Base-by-base conservation (phyloP, 768 basidiomycete species). In the Phylloporus sp. region DNA sequence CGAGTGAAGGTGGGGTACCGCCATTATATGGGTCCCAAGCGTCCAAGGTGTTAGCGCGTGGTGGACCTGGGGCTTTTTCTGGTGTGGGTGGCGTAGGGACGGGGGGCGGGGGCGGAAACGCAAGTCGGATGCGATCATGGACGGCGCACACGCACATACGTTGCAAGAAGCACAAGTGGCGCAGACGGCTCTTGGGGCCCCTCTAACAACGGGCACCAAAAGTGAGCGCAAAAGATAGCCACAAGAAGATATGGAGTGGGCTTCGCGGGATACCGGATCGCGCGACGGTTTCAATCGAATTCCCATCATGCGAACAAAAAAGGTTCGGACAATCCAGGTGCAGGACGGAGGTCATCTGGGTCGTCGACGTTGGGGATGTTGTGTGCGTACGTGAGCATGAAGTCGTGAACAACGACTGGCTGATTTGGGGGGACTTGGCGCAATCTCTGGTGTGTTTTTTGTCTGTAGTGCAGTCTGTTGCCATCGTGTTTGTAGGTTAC, bases 101-200 rank as follows among this genome's bases (percentile, higher is more conserved):
- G 3, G 36, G 26, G 27, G 14, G 10, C 60, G 62, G 0, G 63
- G 61, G 18, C 58, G 65, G 50, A 73, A 73, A 52, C 64, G 74
- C 40, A 75, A 75, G 58, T 74, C 71, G 44, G 68, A 69, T 4
- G 52, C 48, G 48, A 46, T 57, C 20, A 5, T 38, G 38, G 64
- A 67, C n/a, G 46, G 24, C 14, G 39, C 36, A 3, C n/a, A 43
- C 29, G 3, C 20, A 15, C 40, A 32, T 38, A 35, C 5, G 26
- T 10, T 27, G 18, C 46, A 24, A 24, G 53, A 38, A 18, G 33
- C n/a, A 0, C 47, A 31, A 20, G 41, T 22, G 4, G 15, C 14
- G 23, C 21, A 23, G 31, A 17, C 44, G 2, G 17, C 37, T 6
- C 6, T 22, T 13, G 17, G 28, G 14, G 7, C 42, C 13, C 24